These are phyloP conservation scores for Telopea speciosissima DNA, from an alignment of 177 flowering plant genomes.

Conservation along the genomic window DNA sequence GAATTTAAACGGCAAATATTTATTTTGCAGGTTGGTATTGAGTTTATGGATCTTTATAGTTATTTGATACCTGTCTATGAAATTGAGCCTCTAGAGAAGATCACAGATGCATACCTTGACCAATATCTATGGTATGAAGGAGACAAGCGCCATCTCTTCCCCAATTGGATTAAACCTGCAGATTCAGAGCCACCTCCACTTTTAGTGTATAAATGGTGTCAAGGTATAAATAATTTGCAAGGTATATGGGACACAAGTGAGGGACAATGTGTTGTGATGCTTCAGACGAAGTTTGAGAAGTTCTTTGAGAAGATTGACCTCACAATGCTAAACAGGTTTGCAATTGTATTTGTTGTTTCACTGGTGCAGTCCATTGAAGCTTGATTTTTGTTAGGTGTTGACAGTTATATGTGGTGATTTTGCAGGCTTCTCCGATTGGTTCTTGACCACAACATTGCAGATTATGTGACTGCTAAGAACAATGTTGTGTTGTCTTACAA, in stretches of 20 bases:
- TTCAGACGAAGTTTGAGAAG: conserved; percentile 97
- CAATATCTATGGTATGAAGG: conserved; percentile 99
- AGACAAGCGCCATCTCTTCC: conserved; percentile 98
- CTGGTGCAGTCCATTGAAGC: background rate
- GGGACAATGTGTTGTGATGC: conserved; percentile 99
- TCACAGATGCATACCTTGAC: conserved; percentile 98
- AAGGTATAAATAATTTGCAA: conserved; percentile 95
- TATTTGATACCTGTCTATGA: conserved; percentile 97
- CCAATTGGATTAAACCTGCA: conserved; percentile 99
- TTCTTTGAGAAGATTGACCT: conserved; percentile 98
- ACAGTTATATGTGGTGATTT: conserved; percentile 6
- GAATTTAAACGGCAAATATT: background rate
- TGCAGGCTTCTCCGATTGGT: conserved; percentile 95
- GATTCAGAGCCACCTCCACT: conserved; percentile 99
- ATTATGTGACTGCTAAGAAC: conserved; percentile 98
- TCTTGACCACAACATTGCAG: conserved; percentile 98
- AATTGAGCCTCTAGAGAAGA: conserved; percentile 98
- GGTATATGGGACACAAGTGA: conserved; percentile 96
- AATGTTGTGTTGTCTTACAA: conserved; percentile 96
- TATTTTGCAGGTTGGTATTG: conserved; percentile 85
- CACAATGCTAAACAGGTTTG: conserved; percentile 94
- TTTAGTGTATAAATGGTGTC: conserved; percentile 98
- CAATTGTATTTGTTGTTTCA: background rate
- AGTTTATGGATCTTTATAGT: conserved; percentile 98
- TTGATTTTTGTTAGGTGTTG: background rate